Conservation (phyloP, 2,329 filamentous ascomycete genomes). For the Talaromyces sp. region DNA sequence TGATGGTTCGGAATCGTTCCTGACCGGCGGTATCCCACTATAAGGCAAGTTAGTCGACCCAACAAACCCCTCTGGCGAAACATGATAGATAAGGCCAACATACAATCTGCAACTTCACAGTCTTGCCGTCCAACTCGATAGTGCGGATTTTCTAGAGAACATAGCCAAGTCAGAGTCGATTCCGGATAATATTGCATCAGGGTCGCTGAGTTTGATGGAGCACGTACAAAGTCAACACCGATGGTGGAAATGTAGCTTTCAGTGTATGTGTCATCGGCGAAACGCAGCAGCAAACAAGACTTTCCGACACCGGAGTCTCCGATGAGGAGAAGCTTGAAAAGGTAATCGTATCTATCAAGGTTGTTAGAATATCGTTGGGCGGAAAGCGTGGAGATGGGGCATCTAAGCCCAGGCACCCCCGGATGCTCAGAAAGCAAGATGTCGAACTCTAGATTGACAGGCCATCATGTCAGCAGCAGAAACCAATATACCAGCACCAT, state of each 20-base stretch:
- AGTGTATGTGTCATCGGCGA: constrained; percentile 98
- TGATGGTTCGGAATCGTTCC: constrained; percentile 99
- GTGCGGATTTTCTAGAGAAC: constrained; percentile 91
- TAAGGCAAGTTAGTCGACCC: constrained; percentile 11
- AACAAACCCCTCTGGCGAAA: background rate
- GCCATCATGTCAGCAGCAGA: constrained; percentile 3
- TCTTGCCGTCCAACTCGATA: constrained; percentile 99
- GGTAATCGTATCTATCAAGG: constrained; percentile 89
- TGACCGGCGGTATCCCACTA: constrained; percentile 99
- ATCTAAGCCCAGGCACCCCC: background rate
- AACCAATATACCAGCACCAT: background rate
- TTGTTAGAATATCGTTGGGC: background rate
- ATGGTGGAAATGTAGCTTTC: constrained; percentile 99
- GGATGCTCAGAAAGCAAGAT: background rate
- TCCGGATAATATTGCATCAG: background rate
- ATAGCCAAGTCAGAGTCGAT: background rate
- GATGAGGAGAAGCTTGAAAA: constrained; percentile 99
- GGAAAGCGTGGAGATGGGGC: background rate
- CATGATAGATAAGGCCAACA: background rate
- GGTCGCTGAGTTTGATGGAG: constrained; percentile 2
- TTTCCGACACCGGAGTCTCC: constrained; percentile 99
- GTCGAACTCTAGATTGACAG: constrained; percentile 19
- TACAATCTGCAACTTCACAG: constrained; percentile 99
- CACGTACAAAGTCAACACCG: constrained; percentile 93
- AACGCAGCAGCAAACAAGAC: constrained; percentile 95